These are phyloP conservation scores for Cymbopogon citratus DNA, from an alignment of 176 grass and related monocot species.

Conservation along the genomic window DNA sequence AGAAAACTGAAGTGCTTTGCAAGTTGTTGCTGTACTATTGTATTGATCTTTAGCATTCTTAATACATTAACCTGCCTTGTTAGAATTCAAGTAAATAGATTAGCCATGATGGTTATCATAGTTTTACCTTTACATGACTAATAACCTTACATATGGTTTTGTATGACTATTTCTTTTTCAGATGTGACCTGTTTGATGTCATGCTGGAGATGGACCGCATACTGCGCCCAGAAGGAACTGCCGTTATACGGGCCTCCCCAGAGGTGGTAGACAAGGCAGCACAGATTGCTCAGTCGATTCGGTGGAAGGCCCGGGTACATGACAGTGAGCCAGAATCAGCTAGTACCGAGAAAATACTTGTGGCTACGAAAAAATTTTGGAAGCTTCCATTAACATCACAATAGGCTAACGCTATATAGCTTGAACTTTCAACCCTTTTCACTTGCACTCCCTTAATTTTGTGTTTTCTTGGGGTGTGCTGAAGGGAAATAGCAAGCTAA, in stretches of 20 bases:
- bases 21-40: not conserved
- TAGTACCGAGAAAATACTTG: conserved; percentile 66
- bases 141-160: not conserved
- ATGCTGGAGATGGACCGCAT: conserved; percentile 99
- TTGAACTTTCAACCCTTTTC: conserved; percentile 15
- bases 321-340: conserved; percentile 60
- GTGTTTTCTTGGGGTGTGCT: conserved; percentile 7
- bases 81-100: not conserved
- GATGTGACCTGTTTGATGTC: conserved; percentile 84
- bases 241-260: conserved; percentile 53
- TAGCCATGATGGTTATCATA: not conserved
- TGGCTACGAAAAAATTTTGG: conserved; percentile 82
- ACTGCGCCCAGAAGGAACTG: conserved; percentile 78
- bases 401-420: conserved; percentile 20
- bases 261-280: conserved; percentile 60
- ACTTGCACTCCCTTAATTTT: conserved; percentile 27
- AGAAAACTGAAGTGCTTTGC: not conserved
- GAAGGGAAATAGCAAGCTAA: not conserved
- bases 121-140: not conserved
- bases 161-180: conserved; percentile 29
- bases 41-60: not conserved
- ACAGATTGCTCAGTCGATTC: conserved; percentile 53
- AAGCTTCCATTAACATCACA: conserved; percentile 45
- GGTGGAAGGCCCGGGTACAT: conserved; percentile 63
- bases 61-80: not conserved